A percentile compares a stretch with the other conserved stretches of the same genome.
phyloP scores from a whole-genome alignment of 352 stramenopile genomes.

The Phytophthora pinifolia region DNA sequence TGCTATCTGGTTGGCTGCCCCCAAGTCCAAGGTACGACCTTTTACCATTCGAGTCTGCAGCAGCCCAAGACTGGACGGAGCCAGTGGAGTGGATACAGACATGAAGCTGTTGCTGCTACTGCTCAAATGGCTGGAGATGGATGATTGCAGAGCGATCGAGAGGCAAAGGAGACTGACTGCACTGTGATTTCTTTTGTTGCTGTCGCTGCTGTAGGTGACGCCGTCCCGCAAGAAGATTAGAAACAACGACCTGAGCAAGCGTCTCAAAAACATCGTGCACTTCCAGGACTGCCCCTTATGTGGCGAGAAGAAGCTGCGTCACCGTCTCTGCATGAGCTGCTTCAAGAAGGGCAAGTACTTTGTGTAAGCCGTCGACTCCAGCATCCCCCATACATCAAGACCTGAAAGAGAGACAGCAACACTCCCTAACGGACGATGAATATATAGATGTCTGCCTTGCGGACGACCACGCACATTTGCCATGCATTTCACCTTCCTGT shows the following conservation, averaged over 20 bases:
- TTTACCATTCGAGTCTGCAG: background rate
- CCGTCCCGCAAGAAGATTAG: constrained; percentile 85
- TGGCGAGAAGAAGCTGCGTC: constrained; percentile 86
- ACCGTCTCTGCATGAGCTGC: constrained; percentile 90
- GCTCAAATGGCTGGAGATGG: background rate
- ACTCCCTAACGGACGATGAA: constrained; percentile 19
- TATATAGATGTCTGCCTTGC: constrained; percentile 35
- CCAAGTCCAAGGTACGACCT: constrained; percentile 83
- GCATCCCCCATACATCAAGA: constrained; percentile 6
- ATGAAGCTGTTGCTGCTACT: constrained; percentile 2
- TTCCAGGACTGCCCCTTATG: constrained; percentile 85
- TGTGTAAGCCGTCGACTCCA: constrained; percentile 43
- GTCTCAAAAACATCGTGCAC: constrained; percentile 90
- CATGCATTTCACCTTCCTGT: constrained; percentile 8
- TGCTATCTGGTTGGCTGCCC: constrained; percentile 77
- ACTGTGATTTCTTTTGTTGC: constrained; percentile 6
- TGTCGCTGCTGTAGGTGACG: constrained; percentile 61
- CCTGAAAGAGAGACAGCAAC: background rate
- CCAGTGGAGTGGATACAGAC: background rate
- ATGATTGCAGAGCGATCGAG: background rate
- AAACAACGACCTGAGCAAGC: constrained; percentile 88
- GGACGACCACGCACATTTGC: constrained; percentile 5
- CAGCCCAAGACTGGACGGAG: background rate
- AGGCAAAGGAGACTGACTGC: background rate
- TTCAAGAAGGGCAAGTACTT: constrained; percentile 93